Evolutionary conservation across 495 filamentous ascomycete species (phyloP), one percentile per base, ranked within the genome.

Genomic region (Penicillium ucsense): DNA sequence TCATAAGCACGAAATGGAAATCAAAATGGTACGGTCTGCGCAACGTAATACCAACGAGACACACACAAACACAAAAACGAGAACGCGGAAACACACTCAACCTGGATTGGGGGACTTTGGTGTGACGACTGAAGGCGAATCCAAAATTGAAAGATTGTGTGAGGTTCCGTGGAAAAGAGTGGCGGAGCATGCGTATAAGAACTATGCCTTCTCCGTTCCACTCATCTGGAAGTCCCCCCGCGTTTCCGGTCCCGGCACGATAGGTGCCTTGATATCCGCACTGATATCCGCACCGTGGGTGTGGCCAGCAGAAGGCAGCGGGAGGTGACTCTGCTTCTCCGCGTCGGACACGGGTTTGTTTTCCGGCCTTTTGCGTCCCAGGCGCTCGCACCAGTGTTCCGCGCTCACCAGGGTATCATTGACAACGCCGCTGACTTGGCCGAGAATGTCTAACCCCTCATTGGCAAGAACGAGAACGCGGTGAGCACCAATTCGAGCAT

Each of bases 401-500:
- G 91, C 91, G 57, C 82, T 87, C 34, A 81, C 74, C 31, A 95
- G 79, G 4, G 90, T 94, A n/a, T 83, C 79, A 54, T 88, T 83
- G 28, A 95, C 78, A 0, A 91, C 82, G 0, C 78, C 79, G 28
- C 78, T 86, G 37, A 97, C 88, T 59, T 94, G 85, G 0, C 76
- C 72, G 76, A 95, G 85, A 78, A 94, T 91, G 52, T 94, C 86
- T 27, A 97, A 73, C 3, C 88, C 86, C 61, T 95, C 89, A 49
- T 84, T 84, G 3, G 88, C 89, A 31, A 97, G 77, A 0, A 89
- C 80, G 8, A 95, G 55, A 33, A 89, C 88, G 10, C 82, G 68
- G 49, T 84, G 78, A 3, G 86, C 86, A 12, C 74, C 70, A 29
- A 72, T 57, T 6, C 66, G 67, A 29, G 63, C 66, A 52, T 78